Conservation (phyloP, 306 rosid genomes). For the Parietaria judaica region DNA sequence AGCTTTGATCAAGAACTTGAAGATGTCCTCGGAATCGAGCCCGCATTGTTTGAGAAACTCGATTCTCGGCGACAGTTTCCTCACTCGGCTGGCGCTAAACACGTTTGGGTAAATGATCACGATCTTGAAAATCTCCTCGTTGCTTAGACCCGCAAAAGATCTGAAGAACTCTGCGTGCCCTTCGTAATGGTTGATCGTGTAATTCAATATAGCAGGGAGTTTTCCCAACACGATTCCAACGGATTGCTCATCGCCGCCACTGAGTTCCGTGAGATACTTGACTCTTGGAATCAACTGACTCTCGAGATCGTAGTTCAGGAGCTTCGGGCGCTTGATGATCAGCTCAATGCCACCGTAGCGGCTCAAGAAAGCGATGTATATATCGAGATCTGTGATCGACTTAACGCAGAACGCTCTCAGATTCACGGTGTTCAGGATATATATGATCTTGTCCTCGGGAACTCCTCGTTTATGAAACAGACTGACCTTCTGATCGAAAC, state of each 20-base stretch:
- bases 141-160: slow-evolving; percentile 49
- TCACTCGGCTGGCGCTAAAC: slow-evolving; percentile 56
- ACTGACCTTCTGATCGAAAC: slow-evolving; percentile 46
- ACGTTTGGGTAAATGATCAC: slow-evolving; percentile 47
- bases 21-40: slow-evolving; percentile 45
- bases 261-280: slow-evolving; percentile 30
- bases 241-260: slow-evolving; percentile 49
- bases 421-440: slow-evolving; percentile 51
- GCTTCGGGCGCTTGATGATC: slow-evolving; percentile 43
- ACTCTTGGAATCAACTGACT: slow-evolving; percentile 50
- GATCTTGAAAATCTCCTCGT: slow-evolving; percentile 49
- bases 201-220: slow-evolving; percentile 50
- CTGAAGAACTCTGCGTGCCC: slow-evolving; percentile 50
- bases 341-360: slow-evolving; percentile 50
- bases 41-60: slow-evolving; percentile 74
- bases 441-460: slow-evolving; percentile 35
- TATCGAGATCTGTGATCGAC: slow-evolving; percentile 50
- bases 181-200: slow-evolving; percentile 41
- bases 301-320: slow-evolving; percentile 54
- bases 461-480: slow-evolving; percentile 44
- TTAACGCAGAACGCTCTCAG: slow-evolving; percentile 50
- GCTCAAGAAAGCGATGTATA: slow-evolving; percentile 30
- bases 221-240: slow-evolving; percentile 33
- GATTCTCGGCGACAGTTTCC: slow-evolving; percentile 65
- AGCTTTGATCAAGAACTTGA: slow-evolving; percentile 64